Base-by-base conservation (phyloP, 164 flowering plant genomes). In the Aristolochia fimbriata region DNA sequence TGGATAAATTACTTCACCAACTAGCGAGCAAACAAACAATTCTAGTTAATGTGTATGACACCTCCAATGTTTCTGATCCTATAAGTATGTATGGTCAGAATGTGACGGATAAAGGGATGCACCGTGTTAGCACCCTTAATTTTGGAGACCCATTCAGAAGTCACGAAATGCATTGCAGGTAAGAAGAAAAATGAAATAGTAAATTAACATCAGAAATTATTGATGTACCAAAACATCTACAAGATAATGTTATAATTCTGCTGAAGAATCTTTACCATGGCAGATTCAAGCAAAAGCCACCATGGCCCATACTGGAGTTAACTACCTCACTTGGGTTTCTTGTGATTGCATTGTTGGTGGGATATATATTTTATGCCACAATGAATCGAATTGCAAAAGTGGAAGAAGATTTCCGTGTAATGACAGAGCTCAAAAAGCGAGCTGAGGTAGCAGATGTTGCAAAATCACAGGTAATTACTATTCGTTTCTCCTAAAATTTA, bases 81-180 rank as follows among this genome's bases (percentile, higher is more conserved):
- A 86, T 91, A 65, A 84, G 87, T 74, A 91, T 91, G 97, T 91
- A 91, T 69, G 93, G 97, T 52, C 74, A 79, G 57, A 69, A 77
- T 71, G 77, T 62, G 16, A 70, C 72, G 1, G 74, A 66, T 46
- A 80, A 78, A 63, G 75, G 72, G 15, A 73, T 83, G 69, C 57
- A 64, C 70, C 84, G 66, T 68, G 67, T 80, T 46, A 90, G 97
- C 73, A 12, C 65, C 50, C 86, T 90, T 24, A 83, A 81, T 69
- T 90, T 93, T 73, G 97, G 96, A 43, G 99, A 93, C 64, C 99
- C 99, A n/a, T 73, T 70, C 53, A 80, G 94, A 68, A 88, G 76
- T 72, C 96, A 93, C 72, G 97, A 90, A 77, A 93, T 93, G 99
- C 87, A 67, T 27, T 93, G 98, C 96, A 86, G 98, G 97, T 86